phyloP scores from a whole-genome alignment of 441 rosid genomes.

The Populus tomentosa region DNA sequence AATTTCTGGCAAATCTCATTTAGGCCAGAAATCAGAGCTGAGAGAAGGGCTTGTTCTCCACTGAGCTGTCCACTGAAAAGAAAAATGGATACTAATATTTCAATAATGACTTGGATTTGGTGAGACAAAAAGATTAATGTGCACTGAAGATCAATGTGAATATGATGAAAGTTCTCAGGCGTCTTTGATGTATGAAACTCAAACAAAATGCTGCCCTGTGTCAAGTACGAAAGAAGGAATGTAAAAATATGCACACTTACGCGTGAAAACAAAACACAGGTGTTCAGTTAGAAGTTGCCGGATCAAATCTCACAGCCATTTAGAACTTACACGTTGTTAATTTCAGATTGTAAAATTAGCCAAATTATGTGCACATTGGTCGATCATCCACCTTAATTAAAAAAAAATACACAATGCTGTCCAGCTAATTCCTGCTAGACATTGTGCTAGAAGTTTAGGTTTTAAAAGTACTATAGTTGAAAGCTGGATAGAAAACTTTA shows the following conservation, averaged over 20 bases:
- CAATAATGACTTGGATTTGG: not conserved
- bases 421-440: conserved; percentile 26
- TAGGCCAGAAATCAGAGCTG: not conserved
- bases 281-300: too few relatives aligned
- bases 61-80: not conserved
- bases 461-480: not conserved
- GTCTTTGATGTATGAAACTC: not conserved
- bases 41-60: not conserved
- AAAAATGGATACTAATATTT: not conserved
- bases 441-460: not conserved
- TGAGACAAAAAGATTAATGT: not conserved
- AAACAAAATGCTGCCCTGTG: not conserved
- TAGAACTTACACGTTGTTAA: too few relatives aligned
- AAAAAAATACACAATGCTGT: conserved; percentile 9
- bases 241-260: not conserved
- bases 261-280: too few relatives aligned
- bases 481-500: not conserved
- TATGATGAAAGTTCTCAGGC: not conserved
- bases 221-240: not conserved
- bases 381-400: too few relatives aligned
- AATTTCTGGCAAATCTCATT: not conserved
- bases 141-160: not conserved
- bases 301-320: too few relatives aligned
- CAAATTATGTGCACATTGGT: too few relatives aligned
- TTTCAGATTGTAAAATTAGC: too few relatives aligned